These are phyloP conservation scores for Saturnispora bothae DNA, from an alignment of 805 yeast species.

Conservation along the genomic window DNA sequence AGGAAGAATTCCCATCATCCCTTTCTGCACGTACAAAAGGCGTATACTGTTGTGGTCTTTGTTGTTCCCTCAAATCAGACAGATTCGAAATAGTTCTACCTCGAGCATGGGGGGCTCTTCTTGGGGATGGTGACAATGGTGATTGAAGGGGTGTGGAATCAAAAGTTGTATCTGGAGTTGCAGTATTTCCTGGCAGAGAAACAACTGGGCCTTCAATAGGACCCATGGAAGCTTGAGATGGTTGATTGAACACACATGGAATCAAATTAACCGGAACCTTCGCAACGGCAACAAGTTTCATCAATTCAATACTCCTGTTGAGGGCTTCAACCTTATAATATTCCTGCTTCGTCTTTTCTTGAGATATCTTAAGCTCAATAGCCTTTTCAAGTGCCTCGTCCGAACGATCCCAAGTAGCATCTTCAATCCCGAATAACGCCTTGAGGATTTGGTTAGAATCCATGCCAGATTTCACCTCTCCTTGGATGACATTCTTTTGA, in stretches of 20 bases:
- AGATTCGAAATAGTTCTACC: conserved; percentile 12
- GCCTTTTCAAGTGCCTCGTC: conserved; percentile 51
- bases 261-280: conserved; percentile 58
- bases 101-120: conserved; percentile 7
- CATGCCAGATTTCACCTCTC: not conserved
- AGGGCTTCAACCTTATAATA: conserved; percentile 56
- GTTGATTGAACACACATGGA: conserved; percentile 40
- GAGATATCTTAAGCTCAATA: conserved; percentile 52
- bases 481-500: not conserved
- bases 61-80: conserved; percentile 7
- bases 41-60: not conserved
- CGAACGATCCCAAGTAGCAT: conserved; percentile 43
- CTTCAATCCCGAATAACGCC: conserved; percentile 42
- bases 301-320: conserved; percentile 46
- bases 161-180: not conserved
- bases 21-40: not conserved
- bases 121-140: conserved; percentile 11
- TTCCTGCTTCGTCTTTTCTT: conserved; percentile 77
- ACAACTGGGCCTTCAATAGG: conserved; percentile 5
- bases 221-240: conserved; percentile 10
- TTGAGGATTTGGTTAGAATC: conserved; percentile 24
- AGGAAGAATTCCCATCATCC: conserved; percentile 5
- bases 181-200: conserved; percentile 1
- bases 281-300: conserved; percentile 48
- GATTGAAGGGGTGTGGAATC: conserved; percentile 2